Base-by-base conservation (phyloP, 169 alveolate genomes). In the Toxoplasma gondii region DNA sequence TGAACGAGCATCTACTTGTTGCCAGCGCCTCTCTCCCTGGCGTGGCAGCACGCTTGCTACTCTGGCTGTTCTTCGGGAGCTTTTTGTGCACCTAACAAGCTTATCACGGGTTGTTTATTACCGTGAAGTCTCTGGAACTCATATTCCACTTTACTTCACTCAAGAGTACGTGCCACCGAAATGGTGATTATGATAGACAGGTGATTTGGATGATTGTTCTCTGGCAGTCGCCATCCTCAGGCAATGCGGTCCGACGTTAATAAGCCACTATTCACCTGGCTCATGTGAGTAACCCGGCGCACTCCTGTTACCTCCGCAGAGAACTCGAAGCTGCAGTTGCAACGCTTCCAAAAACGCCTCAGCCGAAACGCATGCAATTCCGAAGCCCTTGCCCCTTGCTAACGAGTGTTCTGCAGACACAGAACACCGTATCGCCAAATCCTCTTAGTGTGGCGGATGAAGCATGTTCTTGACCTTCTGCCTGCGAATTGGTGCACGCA, bases 391-490 rank as follows among this genome's bases (percentile, higher is more conserved):
- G 38, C 90, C 90, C 24, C 90, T 64, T 7, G 39, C 31, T 9
- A 82, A 31, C 90, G 90, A 82, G 64, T 82, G 90, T 9, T 82
- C 90, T 82, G 90, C 38, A 82, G 69, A 67, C 44, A 82, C 38
- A 82, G 54, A 49, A n/a, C 49, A 74, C 84, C 17, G 84, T 0
- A 74, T n/a, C 58, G 58, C 58, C 58, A 49, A 4, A 49, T 49
- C 58, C 58, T 49, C 58, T 4, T 49, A 4, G 58, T 7, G 58
- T 49, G 12, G 58, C 58, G 22, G 58, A 49, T 49, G 58, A 4
- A 49, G 58, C 58, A 12, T 12, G 58, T 4, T 49, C 58, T 49
- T 49, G 58, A 12, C 58, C 58, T 49, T 4, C 12, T 49, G 4
- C 58, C 58, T 12, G 58, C 4, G 12, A 49, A 49, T 12, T 4